Base-by-base conservation (phyloP, 2,329 filamentous ascomycete genomes). In the Diaporthe caulivora region DNA sequence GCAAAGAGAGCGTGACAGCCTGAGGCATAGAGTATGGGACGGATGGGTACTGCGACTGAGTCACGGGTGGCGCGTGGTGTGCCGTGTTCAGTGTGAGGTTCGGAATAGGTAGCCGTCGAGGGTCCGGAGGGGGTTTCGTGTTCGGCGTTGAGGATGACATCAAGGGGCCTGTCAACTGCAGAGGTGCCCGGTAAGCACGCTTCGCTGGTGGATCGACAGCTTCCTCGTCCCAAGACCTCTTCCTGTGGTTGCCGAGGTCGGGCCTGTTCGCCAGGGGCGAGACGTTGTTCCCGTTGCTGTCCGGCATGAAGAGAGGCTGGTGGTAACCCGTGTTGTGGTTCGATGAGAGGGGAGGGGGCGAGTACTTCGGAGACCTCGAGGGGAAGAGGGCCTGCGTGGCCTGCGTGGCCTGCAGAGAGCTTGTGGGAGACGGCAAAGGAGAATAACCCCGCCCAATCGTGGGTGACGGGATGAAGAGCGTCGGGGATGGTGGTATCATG, bases 81-180 rank as follows among this genome's bases (percentile, higher is more conserved):
- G 82, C 85, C 2, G 90, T 90, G 70, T 92, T 89, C 55, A 93
- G 84, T 11, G 91, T 90, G n/a, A 95, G 87, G 75, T 92, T 93
- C 31, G 94, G 94, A 4, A 93, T 88, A 21, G 93, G 91, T 18
- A 95, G 86, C 54, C 93, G 89, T 21, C 81, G 68, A 62, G 72
- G 64, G n/a, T 72, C 74, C 47, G 74, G 54, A 21, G 58, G 77
- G 0, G 82, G 75, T 42, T 86, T 83, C 1, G 78, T 71, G 31
- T 71, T 51, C 37, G 55, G 47, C 1, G 55, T 62, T 21, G 69
- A 53, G 42, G 55, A 71, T 62, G 69, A 53, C 54, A 21, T 75
- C 62, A 18, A 54, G 70, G n/a, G 72, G 57, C 58, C 75, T 53
- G 78, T 72, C 40, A 77, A 64, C 31, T 77, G 77, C 18, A 77